Evolutionary conservation across 2,329 filamentous ascomycete species (phyloP).

Genomic region (Microsporum canis): DNA sequence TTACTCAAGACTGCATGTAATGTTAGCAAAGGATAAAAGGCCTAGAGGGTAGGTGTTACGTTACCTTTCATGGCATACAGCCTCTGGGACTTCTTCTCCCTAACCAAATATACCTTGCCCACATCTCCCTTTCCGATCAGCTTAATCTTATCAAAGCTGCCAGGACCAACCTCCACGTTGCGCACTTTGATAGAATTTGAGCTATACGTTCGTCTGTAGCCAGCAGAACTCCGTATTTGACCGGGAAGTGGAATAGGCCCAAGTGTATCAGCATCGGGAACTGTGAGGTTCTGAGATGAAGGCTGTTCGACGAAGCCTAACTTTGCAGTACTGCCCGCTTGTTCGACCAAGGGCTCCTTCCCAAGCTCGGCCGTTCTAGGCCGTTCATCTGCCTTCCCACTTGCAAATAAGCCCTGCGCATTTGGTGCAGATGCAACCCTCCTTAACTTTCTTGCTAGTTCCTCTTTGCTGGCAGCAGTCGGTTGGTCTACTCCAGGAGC

Average conservation of each 20-base stretch:
- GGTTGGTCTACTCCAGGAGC: conserved; percentile 56
- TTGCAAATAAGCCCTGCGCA: conserved; percentile 78
- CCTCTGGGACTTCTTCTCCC: conserved; percentile 92
- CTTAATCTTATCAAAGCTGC: conserved; percentile 99
- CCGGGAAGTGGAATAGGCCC: conserved; percentile 56
- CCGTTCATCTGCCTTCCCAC: conserved; percentile 50
- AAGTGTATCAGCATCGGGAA: conserved; percentile 37
- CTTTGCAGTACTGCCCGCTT: conserved; percentile 43
- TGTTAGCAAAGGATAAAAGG: background rate
- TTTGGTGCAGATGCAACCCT: conserved; percentile 95
- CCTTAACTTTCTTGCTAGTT: conserved; percentile 81
- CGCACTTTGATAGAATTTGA: conserved; percentile 98
- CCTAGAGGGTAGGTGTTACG: conserved; percentile 14
- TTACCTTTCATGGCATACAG: conserved; percentile 98
- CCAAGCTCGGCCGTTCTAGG: conserved; percentile 77
- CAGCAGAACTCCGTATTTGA: conserved; percentile 53
- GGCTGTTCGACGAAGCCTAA: conserved; percentile 44
- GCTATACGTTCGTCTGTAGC: conserved; percentile 91
- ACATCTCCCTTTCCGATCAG: conserved; percentile 98
- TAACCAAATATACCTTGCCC: conserved; percentile 92
- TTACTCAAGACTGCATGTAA: conserved; percentile 75
- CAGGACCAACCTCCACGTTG: conserved; percentile 87
- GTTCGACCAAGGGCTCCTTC: conserved; percentile 62
- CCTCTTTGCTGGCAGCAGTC: conserved; percentile 75
- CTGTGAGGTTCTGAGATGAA: conserved; percentile 16